phyloP scores from a whole-genome alignment of 2,329 filamentous ascomycete genomes.

The Laburnicola sp. region DNA sequence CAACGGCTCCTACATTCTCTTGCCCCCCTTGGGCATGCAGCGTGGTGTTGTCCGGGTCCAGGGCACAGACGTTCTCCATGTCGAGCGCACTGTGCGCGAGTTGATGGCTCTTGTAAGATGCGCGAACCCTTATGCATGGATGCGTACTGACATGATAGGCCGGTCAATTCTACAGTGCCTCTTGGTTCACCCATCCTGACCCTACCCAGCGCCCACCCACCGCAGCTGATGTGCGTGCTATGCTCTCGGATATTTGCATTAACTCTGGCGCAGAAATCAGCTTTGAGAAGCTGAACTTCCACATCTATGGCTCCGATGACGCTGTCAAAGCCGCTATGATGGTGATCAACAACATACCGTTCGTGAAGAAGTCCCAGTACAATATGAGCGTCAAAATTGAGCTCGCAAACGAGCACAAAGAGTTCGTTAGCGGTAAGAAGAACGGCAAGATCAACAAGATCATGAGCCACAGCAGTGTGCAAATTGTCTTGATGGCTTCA shows the following conservation, averaged over 20 bases:
- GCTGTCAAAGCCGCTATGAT: slow-evolving; percentile 93
- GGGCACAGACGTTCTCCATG: slow-evolving; percentile 87
- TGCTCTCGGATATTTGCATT: slow-evolving; percentile 93
- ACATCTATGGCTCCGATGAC: slow-evolving; percentile 93
- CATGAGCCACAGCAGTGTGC: slow-evolving; percentile 98
- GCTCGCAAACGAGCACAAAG: slow-evolving; percentile 98
- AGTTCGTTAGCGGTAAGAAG: slow-evolving; percentile 99
- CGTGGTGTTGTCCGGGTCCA: slow-evolving; percentile 86
- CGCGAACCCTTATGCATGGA: slow-evolving; percentile 1
- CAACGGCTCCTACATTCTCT: slow-evolving; percentile 92
- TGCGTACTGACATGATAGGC: slow-evolving; percentile 57
- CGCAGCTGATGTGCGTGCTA: slow-evolving; percentile 75
- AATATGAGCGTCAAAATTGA: slow-evolving; percentile 98
- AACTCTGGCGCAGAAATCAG: slow-evolving; percentile 94
- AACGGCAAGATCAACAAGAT: slow-evolving; percentile 99
- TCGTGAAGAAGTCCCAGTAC: slow-evolving; percentile 83
- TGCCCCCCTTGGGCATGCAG: slow-evolving; percentile 84
- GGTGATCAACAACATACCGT: slow-evolving; percentile 88
- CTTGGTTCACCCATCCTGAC: slow-evolving; percentile 87
- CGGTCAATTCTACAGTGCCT: slow-evolving; percentile 95
- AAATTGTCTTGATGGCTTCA: slow-evolving; percentile 98
- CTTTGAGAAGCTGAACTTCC: slow-evolving; percentile 92
- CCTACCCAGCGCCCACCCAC: slow-evolving; percentile 63
- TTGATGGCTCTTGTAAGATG: slow-evolving; percentile 84
- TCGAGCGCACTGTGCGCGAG: slow-evolving; percentile 92